A percentile compares a stretch with the other conserved stretches of the same genome.
These are phyloP conservation scores for Trametes villosa DNA, from an alignment of 768 basidiomycete genomes.

Conservation along the genomic window DNA sequence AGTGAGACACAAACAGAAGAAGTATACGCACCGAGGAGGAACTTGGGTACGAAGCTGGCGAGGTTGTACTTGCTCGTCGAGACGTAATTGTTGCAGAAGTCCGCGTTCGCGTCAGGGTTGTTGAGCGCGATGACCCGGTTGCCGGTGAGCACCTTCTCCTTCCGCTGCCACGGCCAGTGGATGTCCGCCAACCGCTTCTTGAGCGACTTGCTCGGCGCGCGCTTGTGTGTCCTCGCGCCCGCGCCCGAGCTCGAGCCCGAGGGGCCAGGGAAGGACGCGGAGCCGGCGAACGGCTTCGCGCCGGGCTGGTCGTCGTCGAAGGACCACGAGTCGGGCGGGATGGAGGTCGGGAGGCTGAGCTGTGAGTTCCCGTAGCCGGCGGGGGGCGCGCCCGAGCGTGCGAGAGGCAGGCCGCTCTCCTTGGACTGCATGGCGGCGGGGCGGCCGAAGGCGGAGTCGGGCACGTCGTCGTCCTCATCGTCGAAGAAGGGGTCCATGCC, in stretches of 20 bases:
- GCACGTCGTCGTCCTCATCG: conserved; percentile 71
- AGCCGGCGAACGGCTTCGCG: conserved; percentile 32
- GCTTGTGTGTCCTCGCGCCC: conserved; percentile 20
- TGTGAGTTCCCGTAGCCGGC: conserved; percentile 54
- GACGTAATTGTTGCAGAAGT: conserved; percentile 80
- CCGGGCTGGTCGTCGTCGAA: conserved; percentile 61
- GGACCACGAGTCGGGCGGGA: conserved; percentile 70
- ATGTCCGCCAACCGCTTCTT: conserved; percentile 54
- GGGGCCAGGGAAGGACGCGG: conserved; percentile 47
- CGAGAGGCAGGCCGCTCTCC: conserved; percentile 59
- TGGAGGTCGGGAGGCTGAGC: conserved; percentile 44
- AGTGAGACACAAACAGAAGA: not conserved
- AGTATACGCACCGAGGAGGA: conserved; percentile 76
- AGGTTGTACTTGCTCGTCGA: conserved; percentile 96
- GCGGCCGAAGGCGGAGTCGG: conserved; percentile 70
- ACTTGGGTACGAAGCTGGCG: conserved; percentile 88
- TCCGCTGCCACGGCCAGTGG: conserved; percentile 88
- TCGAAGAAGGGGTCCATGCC: conserved; percentile 96
- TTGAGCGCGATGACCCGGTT: conserved; percentile 86
- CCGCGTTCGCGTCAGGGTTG: conserved; percentile 65
- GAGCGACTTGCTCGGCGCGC: conserved; percentile 21
- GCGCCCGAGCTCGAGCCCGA: no score
- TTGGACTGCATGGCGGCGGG: conserved; percentile 48
- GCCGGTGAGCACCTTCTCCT: conserved; percentile 62
- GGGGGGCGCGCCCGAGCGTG: conserved; percentile 60